Base-by-base conservation (phyloP, 345 rosid genomes). In the Stellera chamaejasme region DNA sequence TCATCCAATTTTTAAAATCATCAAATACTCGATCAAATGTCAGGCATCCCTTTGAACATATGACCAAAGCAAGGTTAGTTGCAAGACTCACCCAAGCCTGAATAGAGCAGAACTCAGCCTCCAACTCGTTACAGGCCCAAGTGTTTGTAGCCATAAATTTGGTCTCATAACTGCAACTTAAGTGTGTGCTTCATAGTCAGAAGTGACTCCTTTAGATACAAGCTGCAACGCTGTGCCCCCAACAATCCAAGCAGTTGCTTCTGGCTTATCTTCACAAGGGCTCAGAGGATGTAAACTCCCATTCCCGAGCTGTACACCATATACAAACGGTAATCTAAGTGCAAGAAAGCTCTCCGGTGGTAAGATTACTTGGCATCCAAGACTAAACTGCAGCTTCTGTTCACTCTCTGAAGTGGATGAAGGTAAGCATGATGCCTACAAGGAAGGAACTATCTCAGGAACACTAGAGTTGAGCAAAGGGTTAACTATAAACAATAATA, bases 311-410 rank as follows among this genome's bases (percentile, higher is more conserved):
- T 70, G 83, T 44, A 76, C 75, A 58, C 96, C 96, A 69, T 83
- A 88, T 6, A 88, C 72, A 75, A 79, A 88, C 56, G 96, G 96
- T 54, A 88, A 76, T 72, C 81, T 76, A 42, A 88, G 83, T 4
- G 77, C 54, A 11, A 88, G 75, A 66, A 88, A 88, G 75, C 96
- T 85, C 69, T 85, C 94, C 4, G 87, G 87, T 13, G 96, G 96
- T 70, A 88, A 74, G 69, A 83, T 66, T 53, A 82, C 88, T 27
- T 50, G 80, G 64, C 88, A 77, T 50, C 94, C 90, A 54, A 83
- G 77, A 70, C 74, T 69, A 61, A 81, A 88, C 70, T 78, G 83
- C 76, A 79, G 63, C 61, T 71, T 83, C 54, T 78, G 68, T 45
- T 77, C 80, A 41, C 63, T 68, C 56, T 78, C 77, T 13, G 58